Evolutionary conservation across 208 protist genomes (phyloP), one percentile per base, ranked within the genome.

Genomic region (Angomonas ambiguus): DNA sequence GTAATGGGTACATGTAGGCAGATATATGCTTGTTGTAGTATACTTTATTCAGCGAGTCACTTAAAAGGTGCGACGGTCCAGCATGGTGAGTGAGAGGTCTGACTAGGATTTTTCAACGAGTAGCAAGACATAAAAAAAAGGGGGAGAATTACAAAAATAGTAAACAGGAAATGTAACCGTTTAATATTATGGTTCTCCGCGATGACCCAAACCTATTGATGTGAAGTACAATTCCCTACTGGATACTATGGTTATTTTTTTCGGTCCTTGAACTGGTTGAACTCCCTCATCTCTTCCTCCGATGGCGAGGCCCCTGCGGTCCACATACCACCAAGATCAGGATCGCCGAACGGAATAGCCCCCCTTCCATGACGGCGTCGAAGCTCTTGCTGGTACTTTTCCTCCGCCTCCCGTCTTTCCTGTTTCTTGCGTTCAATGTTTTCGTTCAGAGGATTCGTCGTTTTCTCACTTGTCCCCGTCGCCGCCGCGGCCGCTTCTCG

Each of bases 361-460:
- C 87, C 86, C 41, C 83, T 57, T 0, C 84, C 84, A 60, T 93
- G 89, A 20, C 84, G 81, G 1, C 79, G 82, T n/a, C 89, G 85
- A 45, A 92, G 71, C 18, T 83, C 78, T 41, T 80, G 77, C 48
- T 93, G 86, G 60, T 90, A 89, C 63, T 85, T 81, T 13, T 64
- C 80, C 74, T 93, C 82, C 62, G 72, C 70, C 71, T 88, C 79
- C 6, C 75, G 77, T 45, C 75, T 62, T 72, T 83, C 79, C 2
- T 82, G 80, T 66, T 78, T 80, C 83, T 85, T 88, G 20, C 30
- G 55, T 27, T 49, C 38, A 34, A 63, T 49, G 10, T 22, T 13
- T 8, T 53, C 45, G 8, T 53, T 53, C 8, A 53, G 4, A 5
- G 45, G 45, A 20, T 24, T 53, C 10, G 45, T 3, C 16, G 45